Percentiles rank a stretch among this genome's conserved stretches.
These are phyloP conservation scores for Blepharisma stoltei DNA, from an alignment of 73 alveolate species.

Conservation along the genomic window DNA sequence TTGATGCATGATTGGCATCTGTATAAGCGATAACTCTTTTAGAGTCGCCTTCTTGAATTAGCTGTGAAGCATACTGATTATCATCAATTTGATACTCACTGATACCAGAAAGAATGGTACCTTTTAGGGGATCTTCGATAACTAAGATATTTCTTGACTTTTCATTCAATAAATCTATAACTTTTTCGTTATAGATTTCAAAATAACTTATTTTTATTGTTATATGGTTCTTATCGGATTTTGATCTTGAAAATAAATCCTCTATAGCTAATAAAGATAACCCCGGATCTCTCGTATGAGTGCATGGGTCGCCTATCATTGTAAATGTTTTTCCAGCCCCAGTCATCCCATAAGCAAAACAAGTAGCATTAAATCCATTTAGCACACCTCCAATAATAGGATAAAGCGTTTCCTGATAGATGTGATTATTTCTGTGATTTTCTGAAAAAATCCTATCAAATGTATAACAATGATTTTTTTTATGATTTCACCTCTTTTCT, in stretches of 20 bases:
- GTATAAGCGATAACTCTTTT: conserved; percentile 93
- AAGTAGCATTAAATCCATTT: conserved; percentile 85
- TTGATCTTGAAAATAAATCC: conserved; percentile 77
- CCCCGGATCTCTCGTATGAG: conserved; percentile 51
- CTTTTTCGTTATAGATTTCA: conserved; percentile 96
- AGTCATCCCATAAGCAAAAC: conserved; percentile 92
- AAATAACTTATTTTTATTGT: conserved; percentile 79
- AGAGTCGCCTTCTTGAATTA: conserved; percentile 75
- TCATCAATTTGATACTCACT: conserved; percentile 33
- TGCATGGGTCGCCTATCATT: conserved; percentile 68
- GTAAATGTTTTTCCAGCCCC: conserved; percentile 91
- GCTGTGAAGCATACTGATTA: conserved; percentile 58
- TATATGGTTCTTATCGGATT: conserved; percentile 54
- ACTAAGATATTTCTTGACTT: conserved; percentile 60
- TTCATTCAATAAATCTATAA: conserved; percentile 77
- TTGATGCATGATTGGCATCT: conserved; percentile 78
- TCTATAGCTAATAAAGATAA: conserved; percentile 70
- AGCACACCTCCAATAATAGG: conserved; percentile 65
- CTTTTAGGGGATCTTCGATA: conserved; percentile 90
- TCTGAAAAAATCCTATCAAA: conserved; percentile 79
- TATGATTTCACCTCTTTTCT: conserved; percentile 32
- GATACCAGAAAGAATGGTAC: conserved; percentile 81
- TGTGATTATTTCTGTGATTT: conserved; percentile 59
- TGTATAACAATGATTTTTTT: conserved; percentile 58
- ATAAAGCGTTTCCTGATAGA: conserved; percentile 66